Conservation (phyloP, 495 filamentous ascomycete species). For the Lasiosphaeriaceae sp. region DNA sequence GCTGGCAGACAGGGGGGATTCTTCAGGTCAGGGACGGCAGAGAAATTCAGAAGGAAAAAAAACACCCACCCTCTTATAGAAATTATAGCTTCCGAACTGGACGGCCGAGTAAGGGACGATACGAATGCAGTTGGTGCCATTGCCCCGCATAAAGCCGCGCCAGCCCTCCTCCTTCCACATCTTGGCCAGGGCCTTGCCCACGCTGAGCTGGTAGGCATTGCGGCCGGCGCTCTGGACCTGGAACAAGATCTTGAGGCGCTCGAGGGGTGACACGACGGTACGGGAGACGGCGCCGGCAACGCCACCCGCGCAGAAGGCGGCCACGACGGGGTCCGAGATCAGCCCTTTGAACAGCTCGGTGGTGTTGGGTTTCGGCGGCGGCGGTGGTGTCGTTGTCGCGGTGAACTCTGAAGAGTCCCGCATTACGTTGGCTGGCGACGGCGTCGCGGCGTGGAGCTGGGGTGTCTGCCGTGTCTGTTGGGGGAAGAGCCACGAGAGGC, state of each 20-base stretch:
- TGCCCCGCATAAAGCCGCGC: constrained; percentile 93
- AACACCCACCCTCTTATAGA: constrained; percentile 80
- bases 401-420: background rate
- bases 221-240: constrained; percentile 91
- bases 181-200: constrained; percentile 82
- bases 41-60: background rate
- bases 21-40: constrained; percentile 7
- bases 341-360: constrained; percentile 38
- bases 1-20: background rate
- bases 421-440: background rate
- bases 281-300: constrained; percentile 95
- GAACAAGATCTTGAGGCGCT: constrained; percentile 94
- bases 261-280: constrained; percentile 92
- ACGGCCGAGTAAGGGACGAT: constrained; percentile 98
- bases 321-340: constrained; percentile 73
- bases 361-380: constrained; percentile 8
- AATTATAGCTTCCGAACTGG: constrained; percentile 95
- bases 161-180: constrained; percentile 97
- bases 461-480: constrained; percentile 14
- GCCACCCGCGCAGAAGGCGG: constrained; percentile 93
- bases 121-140: constrained; percentile 96
- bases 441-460: background rate
- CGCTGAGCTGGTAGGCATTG: constrained; percentile 85
- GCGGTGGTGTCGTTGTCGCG: constrained; percentile 3
- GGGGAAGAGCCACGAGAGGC: background rate